Percentiles rank a stretch among this genome's conserved stretches.
phyloP scores from a whole-genome alignment of 2,329 filamentous ascomycete genomes.

The Tolypocladium endophyticum region DNA sequence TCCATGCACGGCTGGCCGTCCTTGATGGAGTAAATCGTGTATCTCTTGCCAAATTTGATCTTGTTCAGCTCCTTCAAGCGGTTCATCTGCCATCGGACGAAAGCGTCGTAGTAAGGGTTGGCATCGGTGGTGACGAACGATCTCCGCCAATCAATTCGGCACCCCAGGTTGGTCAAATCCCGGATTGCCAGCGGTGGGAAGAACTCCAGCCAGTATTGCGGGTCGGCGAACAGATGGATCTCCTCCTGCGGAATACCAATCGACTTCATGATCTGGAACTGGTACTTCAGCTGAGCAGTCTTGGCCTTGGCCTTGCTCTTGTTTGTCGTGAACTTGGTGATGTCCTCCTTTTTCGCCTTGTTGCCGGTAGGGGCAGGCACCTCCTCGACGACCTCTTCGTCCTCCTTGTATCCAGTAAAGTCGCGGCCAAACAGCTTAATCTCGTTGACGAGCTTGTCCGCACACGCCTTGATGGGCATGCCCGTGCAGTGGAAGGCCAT shows the following conservation, averaged over 20 bases:
- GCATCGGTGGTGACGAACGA: slow-evolving; percentile 91
- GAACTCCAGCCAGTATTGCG: slow-evolving; percentile 83
- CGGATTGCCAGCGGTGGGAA: slow-evolving; percentile 56
- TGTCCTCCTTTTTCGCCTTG: slow-evolving; percentile 64
- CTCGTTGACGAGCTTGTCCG: slow-evolving; percentile 88
- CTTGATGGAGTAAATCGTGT: slow-evolving; percentile 67
- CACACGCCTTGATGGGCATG: slow-evolving; percentile 96
- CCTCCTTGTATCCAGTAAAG: slow-evolving; percentile 67
- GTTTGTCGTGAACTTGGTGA: slow-evolving; percentile 84
- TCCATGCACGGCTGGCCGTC: slow-evolving; percentile 37
- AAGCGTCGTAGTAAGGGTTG: slow-evolving; percentile 93
- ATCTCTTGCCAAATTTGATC: slow-evolving; percentile 86
- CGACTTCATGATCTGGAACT: slow-evolving; percentile 90
- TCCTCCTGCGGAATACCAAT: slow-evolving; percentile 80
- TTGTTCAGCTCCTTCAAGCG: slow-evolving; percentile 80
- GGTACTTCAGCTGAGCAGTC: slow-evolving; percentile 87
- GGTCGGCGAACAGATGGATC: slow-evolving; percentile 86
- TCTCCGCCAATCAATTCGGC: slow-evolving; percentile 85
- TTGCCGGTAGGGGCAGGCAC: slow-evolving; percentile 47
- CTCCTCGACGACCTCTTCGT: slow-evolving; percentile 27
- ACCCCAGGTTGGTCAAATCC: slow-evolving; percentile 76
- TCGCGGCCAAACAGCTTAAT: slow-evolving; percentile 79
- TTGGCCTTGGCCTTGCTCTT: slow-evolving; percentile 90
- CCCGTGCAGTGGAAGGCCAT: slow-evolving; percentile 89
- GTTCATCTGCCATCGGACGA: slow-evolving; percentile 96